Conservation (phyloP, 2,329 filamentous ascomycete genomes). For the Diaporthe caulivora region DNA sequence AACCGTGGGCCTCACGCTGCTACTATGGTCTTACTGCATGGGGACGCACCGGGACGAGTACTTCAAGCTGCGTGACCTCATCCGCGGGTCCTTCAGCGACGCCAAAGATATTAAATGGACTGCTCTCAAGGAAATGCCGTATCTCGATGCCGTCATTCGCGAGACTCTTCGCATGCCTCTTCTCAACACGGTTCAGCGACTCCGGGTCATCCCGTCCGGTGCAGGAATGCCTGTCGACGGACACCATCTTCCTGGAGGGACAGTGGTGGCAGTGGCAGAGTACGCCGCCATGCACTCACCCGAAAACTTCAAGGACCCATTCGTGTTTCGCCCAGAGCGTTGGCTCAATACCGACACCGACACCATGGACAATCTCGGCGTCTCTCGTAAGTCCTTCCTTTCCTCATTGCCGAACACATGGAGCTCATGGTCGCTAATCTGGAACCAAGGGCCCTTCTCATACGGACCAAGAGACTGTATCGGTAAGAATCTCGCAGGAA, state of each 20-base stretch:
- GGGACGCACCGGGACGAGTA: background rate
- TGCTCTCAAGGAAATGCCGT: slow-evolving; percentile 13
- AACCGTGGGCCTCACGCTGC: background rate
- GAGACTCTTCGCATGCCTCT: background rate
- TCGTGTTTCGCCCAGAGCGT: slow-evolving; percentile 10
- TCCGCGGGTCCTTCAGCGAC: background rate
- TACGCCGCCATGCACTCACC: slow-evolving; percentile 8
- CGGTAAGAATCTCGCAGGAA: background rate
- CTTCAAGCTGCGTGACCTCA: background rate
- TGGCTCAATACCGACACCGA: background rate
- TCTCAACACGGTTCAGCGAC: slow-evolving; percentile 13
- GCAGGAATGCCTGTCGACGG: background rate
- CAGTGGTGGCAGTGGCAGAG: slow-evolving; percentile 1
- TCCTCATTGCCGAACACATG: background rate
- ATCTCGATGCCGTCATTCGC: slow-evolving; percentile 19
- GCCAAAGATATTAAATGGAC: slow-evolving; percentile 9
- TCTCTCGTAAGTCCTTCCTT: background rate
- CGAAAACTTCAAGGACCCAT: slow-evolving; percentile 8
- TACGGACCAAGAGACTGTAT: slow-evolving; percentile 12
- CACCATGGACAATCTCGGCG: background rate
- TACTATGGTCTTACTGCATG: slow-evolving; percentile 19
- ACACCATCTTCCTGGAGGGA: background rate
- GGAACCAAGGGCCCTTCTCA: background rate
- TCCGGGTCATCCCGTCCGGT: background rate
- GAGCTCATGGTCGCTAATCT: background rate